A percentile compares a stretch with the other conserved stretches of the same genome.
Conservation (phyloP, 305 asterid species). For the Salvia sclarea region DNA sequence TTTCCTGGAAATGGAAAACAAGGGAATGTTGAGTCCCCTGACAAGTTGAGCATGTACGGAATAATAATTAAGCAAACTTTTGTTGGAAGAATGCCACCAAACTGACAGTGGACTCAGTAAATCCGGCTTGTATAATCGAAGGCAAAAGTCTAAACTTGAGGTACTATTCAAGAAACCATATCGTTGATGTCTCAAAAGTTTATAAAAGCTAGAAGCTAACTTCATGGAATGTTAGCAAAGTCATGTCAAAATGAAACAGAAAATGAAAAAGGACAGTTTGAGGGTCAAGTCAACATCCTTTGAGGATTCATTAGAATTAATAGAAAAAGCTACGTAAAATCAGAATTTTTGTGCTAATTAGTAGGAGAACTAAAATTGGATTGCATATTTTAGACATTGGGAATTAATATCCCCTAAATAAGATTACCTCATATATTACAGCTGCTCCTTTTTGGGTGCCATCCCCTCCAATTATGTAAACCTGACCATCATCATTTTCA, state of each 20-base stretch:
- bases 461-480: slow-evolving; percentile 94
- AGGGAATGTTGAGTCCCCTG: slow-evolving; percentile 18
- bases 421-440: slow-evolving; percentile 71
- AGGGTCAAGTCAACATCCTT: slow-evolving; percentile 16
- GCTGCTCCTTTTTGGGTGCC: slow-evolving; percentile 95
- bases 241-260: background rate
- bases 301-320: slow-evolving; percentile 5
- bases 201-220: background rate
- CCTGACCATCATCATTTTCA: slow-evolving; percentile 48
- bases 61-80: slow-evolving; percentile 14
- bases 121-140: background rate
- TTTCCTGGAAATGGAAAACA: slow-evolving; percentile 55
- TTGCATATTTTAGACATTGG: slow-evolving; percentile 4
- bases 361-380: background rate
- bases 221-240: background rate
- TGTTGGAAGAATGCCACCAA: slow-evolving; percentile 12
- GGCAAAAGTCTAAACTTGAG: slow-evolving; percentile 9
- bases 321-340: background rate
- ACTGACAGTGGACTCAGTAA: background rate
- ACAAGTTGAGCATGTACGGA: slow-evolving; percentile 6
- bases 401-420: background rate
- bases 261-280: slow-evolving; percentile 5
- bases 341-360: background rate
- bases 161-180: slow-evolving; percentile 16
- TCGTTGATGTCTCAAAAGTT: slow-evolving; percentile 11